Evolutionary conservation across 106 monocot species (phyloP).

Genomic region (Ottelia alismoides): DNA sequence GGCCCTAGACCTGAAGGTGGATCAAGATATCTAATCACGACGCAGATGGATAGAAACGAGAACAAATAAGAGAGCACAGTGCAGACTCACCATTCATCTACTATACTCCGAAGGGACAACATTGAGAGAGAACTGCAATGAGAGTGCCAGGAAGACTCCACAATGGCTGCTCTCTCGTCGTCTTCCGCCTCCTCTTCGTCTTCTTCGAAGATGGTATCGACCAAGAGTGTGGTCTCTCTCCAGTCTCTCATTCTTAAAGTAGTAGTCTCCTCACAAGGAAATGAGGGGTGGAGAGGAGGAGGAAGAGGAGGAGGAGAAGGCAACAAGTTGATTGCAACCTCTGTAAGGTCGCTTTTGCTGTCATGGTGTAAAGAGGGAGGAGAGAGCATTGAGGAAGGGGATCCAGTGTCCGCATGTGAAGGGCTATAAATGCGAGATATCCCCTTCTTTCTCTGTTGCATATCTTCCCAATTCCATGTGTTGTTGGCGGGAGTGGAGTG

Average conservation of each 20-base stretch:
- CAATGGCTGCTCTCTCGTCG: constrained; percentile 20
- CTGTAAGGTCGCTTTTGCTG: too few species aligned
- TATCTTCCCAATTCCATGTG: too few species aligned
- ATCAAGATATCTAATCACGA: not conserved
- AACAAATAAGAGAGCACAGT: not conserved
- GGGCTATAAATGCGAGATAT: constrained; percentile 48
- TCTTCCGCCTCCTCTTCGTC: too few species aligned
- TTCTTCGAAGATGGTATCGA: constrained; percentile 72
- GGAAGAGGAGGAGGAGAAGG: too few species aligned
- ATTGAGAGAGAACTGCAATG: constrained; percentile 14
- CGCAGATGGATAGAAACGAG: not conserved
- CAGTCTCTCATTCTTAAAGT: not conserved
- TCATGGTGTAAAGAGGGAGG: constrained; percentile 1
- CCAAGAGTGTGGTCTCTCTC: not conserved
- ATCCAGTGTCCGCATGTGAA: constrained; percentile 69
- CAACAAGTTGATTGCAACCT: too few species aligned
- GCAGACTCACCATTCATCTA: constrained; percentile 51
- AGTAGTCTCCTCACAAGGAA: not conserved
- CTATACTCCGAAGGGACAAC: constrained; percentile 21
- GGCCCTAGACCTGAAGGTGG: constrained; percentile 26
- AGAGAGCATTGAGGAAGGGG: constrained; percentile 13
- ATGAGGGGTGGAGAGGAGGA: not conserved
- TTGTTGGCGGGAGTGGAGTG: too few species aligned
- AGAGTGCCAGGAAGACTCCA: not conserved
- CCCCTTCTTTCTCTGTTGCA: too few species aligned